Percentiles rank a stretch among this genome's conserved stretches.
Evolutionary conservation across 2,329 filamentous ascomycete species (phyloP).

Genomic region (Sporothrix variecibatus): DNA sequence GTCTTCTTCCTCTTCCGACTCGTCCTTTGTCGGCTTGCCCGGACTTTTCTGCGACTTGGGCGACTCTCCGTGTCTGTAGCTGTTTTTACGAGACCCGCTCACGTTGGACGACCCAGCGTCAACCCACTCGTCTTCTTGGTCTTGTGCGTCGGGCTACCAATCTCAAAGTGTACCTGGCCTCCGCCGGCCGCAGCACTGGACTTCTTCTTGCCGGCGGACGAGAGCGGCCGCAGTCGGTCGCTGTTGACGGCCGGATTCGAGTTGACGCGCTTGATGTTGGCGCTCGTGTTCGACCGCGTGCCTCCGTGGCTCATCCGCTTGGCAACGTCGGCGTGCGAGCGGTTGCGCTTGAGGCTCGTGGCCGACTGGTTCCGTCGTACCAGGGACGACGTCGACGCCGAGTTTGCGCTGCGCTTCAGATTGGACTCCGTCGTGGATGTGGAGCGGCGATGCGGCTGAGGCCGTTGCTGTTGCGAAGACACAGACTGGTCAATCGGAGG

Average conservation of each 20-base stretch:
- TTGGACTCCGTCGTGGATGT: conserved; percentile 53
- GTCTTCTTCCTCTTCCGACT: conserved; percentile 19
- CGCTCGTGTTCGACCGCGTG: conserved; percentile 5
- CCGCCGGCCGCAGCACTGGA: conserved; percentile 22
- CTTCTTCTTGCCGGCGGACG: conserved; percentile 28
- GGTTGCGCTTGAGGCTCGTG: conserved; percentile 60
- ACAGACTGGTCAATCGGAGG: conserved; percentile 17
- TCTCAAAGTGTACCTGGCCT: conserved; percentile 63
- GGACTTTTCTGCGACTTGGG: background rate
- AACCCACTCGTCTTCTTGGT: conserved; percentile 63
- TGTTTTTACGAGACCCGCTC: conserved; percentile 31
- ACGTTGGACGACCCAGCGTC: conserved; percentile 64
- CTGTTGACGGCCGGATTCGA: conserved; percentile 53
- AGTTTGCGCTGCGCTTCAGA: conserved; percentile 45
- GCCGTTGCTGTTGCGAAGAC: conserved; percentile 34
- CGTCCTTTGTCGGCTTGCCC: conserved; percentile 9
- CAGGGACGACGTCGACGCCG: conserved; percentile 48
- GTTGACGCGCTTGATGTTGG: conserved; percentile 55
- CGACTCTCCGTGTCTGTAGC: background rate
- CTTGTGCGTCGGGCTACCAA: conserved; percentile 50
- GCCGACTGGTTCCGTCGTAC: conserved; percentile 59
- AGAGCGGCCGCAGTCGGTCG: conserved; percentile 29
- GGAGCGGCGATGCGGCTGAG: conserved; percentile 49
- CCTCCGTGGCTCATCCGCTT: conserved; percentile 52
- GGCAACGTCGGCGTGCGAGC: conserved; percentile 58